Evolutionary conservation across 1,284 basidiomycete species (phyloP).

Genomic region (Sanghuangporus sanghuang): DNA sequence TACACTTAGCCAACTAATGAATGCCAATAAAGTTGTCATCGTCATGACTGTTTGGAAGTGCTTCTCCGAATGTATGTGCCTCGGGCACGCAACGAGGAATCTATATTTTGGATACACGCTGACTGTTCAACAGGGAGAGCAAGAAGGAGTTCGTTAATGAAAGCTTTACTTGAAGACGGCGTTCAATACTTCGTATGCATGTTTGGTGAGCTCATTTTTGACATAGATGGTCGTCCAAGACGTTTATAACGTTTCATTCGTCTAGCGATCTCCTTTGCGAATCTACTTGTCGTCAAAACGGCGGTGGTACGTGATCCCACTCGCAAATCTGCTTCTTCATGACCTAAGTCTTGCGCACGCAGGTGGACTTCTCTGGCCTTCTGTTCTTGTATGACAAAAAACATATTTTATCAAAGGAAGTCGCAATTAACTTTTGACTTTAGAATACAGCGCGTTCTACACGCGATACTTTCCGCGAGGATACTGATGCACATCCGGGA

Average conservation of each 20-base stretch:
- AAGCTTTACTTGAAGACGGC: conserved; percentile 1
- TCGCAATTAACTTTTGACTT: not conserved
- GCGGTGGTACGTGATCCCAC: not conserved
- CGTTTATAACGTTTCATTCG: not conserved
- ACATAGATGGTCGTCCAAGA: no score
- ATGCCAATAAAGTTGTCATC: not conserved
- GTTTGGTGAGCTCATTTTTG: not conserved
- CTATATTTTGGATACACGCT: not conserved
- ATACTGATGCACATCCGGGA: conserved; percentile 7
- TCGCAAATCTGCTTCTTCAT: not conserved
- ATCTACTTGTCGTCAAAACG: conserved; percentile 1
- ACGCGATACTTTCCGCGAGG: conserved; percentile 10
- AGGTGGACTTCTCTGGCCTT: conserved; percentile 1
- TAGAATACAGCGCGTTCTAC: conserved; percentile 3
- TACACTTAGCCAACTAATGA: not conserved
- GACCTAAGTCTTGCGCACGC: not conserved
- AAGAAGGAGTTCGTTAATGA: not conserved
- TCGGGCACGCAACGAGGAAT: not conserved
- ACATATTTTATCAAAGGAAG: not conserved
- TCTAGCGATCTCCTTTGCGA: conserved; percentile 7
- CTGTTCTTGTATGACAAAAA: not conserved
- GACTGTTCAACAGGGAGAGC: not conserved
- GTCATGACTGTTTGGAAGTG: conserved; percentile 5
- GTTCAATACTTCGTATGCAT: conserved; percentile 7
- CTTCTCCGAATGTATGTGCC: not conserved